phyloP scores from a whole-genome alignment of 129 eudicot species.

The Scalesia atractyloides region DNA sequence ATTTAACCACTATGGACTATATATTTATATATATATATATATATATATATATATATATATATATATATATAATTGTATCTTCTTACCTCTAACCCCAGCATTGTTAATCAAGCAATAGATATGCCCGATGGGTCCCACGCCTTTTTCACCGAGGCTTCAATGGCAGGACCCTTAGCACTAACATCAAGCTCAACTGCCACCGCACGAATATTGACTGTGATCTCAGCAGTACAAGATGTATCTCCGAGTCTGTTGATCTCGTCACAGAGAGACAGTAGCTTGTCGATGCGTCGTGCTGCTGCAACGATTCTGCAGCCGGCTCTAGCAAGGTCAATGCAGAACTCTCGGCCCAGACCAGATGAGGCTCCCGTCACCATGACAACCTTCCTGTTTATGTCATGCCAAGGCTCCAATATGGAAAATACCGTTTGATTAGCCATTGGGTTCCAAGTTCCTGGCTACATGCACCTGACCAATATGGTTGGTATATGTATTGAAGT shows the following conservation, averaged over 20 bases:
- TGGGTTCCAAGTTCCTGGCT: no score
- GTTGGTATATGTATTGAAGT: no score
- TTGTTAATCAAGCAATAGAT: conserved; percentile 55
- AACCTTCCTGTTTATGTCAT: conserved; percentile 47
- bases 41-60: no score
- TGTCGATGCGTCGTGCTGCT: conserved; percentile 69
- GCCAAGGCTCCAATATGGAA: conserved; percentile 51
- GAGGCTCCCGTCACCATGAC: conserved; percentile 92
- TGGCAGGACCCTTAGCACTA: conserved; percentile 20
- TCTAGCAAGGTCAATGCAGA: conserved; percentile 66
- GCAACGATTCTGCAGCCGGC: conserved; percentile 64
- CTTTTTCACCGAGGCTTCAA: conserved; percentile 30
- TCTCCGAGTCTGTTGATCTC: conserved; percentile 36
- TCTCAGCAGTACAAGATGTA: not conserved
- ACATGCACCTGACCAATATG: no score
- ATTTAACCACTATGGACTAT: no score
- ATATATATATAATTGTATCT: not conserved
- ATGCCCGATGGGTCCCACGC: conserved; percentile 34
- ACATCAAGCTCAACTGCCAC: conserved; percentile 32
- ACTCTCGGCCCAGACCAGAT: conserved; percentile 65
- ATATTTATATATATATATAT: not conserved
- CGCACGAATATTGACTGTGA: conserved; percentile 11
- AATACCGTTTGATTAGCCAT: conserved; percentile 7
- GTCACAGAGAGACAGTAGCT: conserved; percentile 57
- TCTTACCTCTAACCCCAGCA: conserved; percentile 59